These are phyloP conservation scores for Malassezia brasiliensis DNA, from an alignment of 1,284 basidiomycete genomes.

Conservation along the genomic window DNA sequence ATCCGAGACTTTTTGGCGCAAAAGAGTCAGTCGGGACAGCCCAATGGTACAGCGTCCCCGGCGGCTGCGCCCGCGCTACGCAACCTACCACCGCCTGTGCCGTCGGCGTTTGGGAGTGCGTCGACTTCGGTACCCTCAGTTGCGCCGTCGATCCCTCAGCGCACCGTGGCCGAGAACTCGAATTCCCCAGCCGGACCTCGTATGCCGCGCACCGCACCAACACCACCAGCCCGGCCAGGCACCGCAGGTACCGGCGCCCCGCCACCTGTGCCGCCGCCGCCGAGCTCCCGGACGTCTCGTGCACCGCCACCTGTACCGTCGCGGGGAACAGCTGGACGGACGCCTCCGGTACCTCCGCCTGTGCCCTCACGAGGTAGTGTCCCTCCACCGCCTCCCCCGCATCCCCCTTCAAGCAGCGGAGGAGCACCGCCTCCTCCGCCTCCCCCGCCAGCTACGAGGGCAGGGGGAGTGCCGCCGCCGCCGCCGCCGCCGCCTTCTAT, in stretches of 20 bases:
- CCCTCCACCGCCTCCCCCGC: slow-evolving; percentile 3
- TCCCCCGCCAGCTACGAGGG: not conserved
- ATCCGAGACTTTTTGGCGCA: slow-evolving; percentile 73
- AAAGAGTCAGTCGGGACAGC: slow-evolving; percentile 49
- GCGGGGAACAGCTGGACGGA: not conserved
- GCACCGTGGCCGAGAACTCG: not conserved
- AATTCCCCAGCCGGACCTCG: slow-evolving; percentile 14
- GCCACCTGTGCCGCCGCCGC: slow-evolving; percentile 9
- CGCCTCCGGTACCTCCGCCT: not conserved
- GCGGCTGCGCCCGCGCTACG: slow-evolving; percentile 18
- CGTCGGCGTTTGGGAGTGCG: slow-evolving; percentile 18
- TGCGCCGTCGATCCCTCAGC: slow-evolving; percentile 6
- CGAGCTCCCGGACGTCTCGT: not conserved
- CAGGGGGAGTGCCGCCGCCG: not conserved
- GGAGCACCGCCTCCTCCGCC: slow-evolving; percentile 12
- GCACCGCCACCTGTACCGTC: not conserved
- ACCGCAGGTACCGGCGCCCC: not conserved
- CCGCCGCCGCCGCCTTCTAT: slow-evolving; percentile 18
- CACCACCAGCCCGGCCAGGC: not conserved
- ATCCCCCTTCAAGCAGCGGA: not conserved
- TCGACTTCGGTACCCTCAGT: slow-evolving; percentile 3
- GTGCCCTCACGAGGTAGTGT: not conserved
- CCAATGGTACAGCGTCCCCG: slow-evolving; percentile 21
- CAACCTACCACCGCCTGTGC: slow-evolving; percentile 38
- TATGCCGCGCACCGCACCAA: not conserved